Evolutionary conservation across 805 yeast species (phyloP).

Genomic region (Saccharomycopsis lassenensis): DNA sequence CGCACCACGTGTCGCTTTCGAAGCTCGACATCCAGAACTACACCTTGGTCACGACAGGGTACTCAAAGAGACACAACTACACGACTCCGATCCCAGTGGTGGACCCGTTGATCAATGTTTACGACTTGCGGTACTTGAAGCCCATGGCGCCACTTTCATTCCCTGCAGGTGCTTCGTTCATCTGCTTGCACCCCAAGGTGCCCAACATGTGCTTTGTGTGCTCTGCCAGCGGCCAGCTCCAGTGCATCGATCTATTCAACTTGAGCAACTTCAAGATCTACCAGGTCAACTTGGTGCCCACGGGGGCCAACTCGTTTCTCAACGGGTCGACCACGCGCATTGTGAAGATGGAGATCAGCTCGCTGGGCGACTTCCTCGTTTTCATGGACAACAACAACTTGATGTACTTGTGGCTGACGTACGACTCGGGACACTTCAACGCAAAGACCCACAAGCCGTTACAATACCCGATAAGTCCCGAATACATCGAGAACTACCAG

Average conservation of each 20-base stretch:
- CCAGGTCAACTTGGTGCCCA: slow-evolving; percentile 45
- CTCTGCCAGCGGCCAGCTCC: slow-evolving; percentile 71
- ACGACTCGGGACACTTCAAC: slow-evolving; percentile 31
- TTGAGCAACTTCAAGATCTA: slow-evolving; percentile 57
- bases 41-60: slow-evolving; percentile 72
- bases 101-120: slow-evolving; percentile 78
- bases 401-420: slow-evolving; percentile 60
- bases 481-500: slow-evolving; percentile 24
- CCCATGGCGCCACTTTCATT: slow-evolving; percentile 74
- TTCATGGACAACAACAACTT: slow-evolving; percentile 54
- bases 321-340: neutral
- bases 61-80: slow-evolving; percentile 50
- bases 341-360: slow-evolving; percentile 16
- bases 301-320: slow-evolving; percentile 25
- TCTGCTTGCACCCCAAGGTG: slow-evolving; percentile 74
- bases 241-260: slow-evolving; percentile 72
- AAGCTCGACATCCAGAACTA: slow-evolving; percentile 57
- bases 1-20: slow-evolving; percentile 52
- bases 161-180: slow-evolving; percentile 84
- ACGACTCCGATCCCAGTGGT: slow-evolving; percentile 26
- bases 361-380: slow-evolving; percentile 64
- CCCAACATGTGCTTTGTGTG: slow-evolving; percentile 69
- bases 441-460: slow-evolving; percentile 35
- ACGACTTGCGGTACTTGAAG: slow-evolving; percentile 63
- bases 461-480: slow-evolving; percentile 42